Base-by-base conservation (phyloP, 2,329 filamentous ascomycete genomes). In the Bisporella sp. region DNA sequence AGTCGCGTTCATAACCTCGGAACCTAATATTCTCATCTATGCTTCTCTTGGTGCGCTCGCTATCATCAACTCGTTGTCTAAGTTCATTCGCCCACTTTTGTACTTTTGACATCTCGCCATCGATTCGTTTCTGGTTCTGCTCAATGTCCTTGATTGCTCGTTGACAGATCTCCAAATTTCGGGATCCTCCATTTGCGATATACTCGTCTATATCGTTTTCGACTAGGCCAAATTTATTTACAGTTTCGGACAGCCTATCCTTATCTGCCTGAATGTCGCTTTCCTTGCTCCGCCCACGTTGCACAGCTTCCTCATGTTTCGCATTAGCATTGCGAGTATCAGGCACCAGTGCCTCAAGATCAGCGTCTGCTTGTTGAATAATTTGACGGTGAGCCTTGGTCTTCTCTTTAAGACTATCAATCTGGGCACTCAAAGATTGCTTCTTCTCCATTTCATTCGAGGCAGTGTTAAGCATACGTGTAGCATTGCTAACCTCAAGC, bases 1-100 rank as follows among this genome's bases (percentile, higher is more conserved):
- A 75, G 37, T 84, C 77, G 49, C 82, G 78, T 50, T 82, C 74
- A 54, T 87, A 85, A 64, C 85, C 85, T 51, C 93, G 87, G 66
- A 90, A 96, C 55, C 84, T 84, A 47, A 97, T 72, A 61, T 99
- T 99, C 65, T 97, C 90, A 28, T 76, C 76, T 59, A 99, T 96
- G 56, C 88, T 90, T 60, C 88, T 85, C 70, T 90, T 92, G 50
- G 84, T 91, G 52, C 84, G 82, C 56, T 91, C 87, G 50, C 88
- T 87, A 62, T 90, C 89, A 59, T 83, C 81, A 47, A 91, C 78
- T 47, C 89, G 84, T 45, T 87, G 79, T 57, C 86, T 85, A 46
- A 96, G 77, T 59, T 84, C 83, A 68, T 95, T 93, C 54, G 88
- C 82, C 49, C 85, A 79, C 29, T 78, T 74, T 2, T 83, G 85